Evolutionary conservation across 805 yeast species (phyloP).

Genomic region (Ogataea populi-albae): DNA sequence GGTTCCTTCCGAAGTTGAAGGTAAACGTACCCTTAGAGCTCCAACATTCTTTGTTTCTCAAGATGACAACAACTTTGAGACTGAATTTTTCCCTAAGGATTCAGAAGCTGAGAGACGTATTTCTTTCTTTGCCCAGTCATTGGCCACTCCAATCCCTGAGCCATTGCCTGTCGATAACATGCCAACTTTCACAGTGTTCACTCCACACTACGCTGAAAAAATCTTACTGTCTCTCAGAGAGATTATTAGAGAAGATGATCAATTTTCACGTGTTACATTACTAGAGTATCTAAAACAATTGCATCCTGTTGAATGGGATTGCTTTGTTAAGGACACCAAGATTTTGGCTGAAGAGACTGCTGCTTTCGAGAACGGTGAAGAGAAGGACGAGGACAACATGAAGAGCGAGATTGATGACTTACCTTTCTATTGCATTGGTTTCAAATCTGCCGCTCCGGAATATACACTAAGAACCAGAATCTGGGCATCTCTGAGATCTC

Average conservation of each 20-base stretch:
- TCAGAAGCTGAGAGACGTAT: constrained; percentile 99
- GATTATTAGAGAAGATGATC: constrained; percentile 95
- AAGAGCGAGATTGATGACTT: constrained; percentile 85
- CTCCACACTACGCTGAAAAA: constrained; percentile 96
- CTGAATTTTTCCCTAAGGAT: constrained; percentile 95
- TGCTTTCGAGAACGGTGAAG: constrained; percentile 63
- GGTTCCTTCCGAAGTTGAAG: constrained; percentile 97
- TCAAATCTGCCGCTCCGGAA: constrained; percentile 96
- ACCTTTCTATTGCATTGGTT: constrained; percentile 95
- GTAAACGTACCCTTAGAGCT: constrained; percentile 96
- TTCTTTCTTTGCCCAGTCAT: constrained; percentile 97
- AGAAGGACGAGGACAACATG: constrained; percentile 61
- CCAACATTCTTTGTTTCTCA: constrained; percentile 98
- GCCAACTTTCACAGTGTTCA: constrained; percentile 97
- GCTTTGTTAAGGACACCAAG: constrained; percentile 95
- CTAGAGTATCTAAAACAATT: constrained; percentile 92
- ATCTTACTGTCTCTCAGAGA: constrained; percentile 90
- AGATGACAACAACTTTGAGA: constrained; percentile 91
- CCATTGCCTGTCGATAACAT: constrained; percentile 98
- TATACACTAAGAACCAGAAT: constrained; percentile 94
- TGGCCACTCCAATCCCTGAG: constrained; percentile 98
- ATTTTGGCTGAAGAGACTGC: constrained; percentile 93
- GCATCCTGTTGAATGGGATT: constrained; percentile 97
- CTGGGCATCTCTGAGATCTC: constrained; percentile 98
- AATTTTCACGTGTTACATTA: constrained; percentile 89